Conservation (phyloP, 2,329 filamentous ascomycete genomes). For the Nemania sp. region DNA sequence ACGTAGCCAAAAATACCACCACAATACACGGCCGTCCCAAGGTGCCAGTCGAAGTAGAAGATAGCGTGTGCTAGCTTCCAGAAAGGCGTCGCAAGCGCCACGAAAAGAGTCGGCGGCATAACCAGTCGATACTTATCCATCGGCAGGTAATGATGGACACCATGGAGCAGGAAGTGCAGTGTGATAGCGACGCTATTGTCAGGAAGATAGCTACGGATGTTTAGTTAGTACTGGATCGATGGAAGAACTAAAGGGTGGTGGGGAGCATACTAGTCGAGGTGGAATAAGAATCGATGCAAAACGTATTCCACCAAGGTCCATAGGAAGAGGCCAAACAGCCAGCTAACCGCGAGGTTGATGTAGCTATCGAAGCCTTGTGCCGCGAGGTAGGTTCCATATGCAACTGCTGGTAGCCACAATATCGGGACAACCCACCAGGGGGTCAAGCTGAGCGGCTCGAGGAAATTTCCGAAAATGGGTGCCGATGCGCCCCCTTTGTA, state of each 20-base stretch:
- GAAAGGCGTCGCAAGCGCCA: conserved; percentile 83
- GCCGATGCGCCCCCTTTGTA: conserved; percentile 93
- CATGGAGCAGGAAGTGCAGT: conserved; percentile 89
- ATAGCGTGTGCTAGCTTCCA: conserved; percentile 85
- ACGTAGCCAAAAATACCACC: conserved; percentile 95
- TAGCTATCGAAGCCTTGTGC: conserved; percentile 59
- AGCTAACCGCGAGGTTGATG: conserved; percentile 61
- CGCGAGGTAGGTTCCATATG: conserved; percentile 72
- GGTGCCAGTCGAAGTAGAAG: conserved; percentile 84
- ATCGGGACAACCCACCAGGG: conserved; percentile 89
- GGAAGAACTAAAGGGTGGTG: background rate
- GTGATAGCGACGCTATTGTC: conserved; percentile 89
- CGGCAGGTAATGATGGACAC: conserved; percentile 97
- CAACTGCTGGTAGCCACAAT: conserved; percentile 80
- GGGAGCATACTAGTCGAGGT: conserved; percentile 78
- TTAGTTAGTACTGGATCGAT: conserved; percentile 36
- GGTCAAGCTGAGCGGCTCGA: conserved; percentile 96
- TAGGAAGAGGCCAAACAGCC: conserved; percentile 69
- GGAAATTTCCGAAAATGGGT: conserved; percentile 93
- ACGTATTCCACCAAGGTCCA: conserved; percentile 93
- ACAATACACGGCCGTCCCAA: conserved; percentile 76
- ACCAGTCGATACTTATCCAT: conserved; percentile 98
- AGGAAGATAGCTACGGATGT: conserved; percentile 74
- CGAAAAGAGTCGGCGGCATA: conserved; percentile 91
- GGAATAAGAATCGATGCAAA: conserved; percentile 89